Base-by-base conservation (phyloP, 139 green algal genomes). In the Diplosphaera chodatii region DNA sequence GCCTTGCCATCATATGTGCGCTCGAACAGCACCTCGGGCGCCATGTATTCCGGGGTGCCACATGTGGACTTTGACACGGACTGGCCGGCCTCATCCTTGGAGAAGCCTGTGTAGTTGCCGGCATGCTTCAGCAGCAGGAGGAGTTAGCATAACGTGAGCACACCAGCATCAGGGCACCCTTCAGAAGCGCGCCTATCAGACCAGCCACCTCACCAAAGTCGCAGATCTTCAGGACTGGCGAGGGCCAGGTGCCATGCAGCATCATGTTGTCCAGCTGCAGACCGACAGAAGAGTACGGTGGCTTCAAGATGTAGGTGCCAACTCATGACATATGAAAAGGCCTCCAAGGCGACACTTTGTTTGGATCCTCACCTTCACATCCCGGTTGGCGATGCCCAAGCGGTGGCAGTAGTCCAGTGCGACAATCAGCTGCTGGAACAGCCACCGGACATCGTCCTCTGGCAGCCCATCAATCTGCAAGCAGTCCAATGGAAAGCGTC, bases 191-290 rank as follows among this genome's bases (percentile, higher is more conserved):
- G n/a, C n/a, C n/a, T n/a, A n/a, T n/a, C n/a, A n/a, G n/a, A n/a
- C n/a, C n/a, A n/a, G n/a, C n/a, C n/a, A n/a, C n/a, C n/a, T n/a
- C n/a, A n/a, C n/a, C 93, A 80, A 98, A 98, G 73, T 98, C 93
- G 72, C 92, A 96, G 63, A 98, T 94, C 78, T 99, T 99, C 22
- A 99, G 81, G 65, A 93, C 76, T 3, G 92, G 89, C 64, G 70
- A 78, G 27, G 83, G 82, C 70, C 73, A 89, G 20, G 28, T 86
- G 68, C 84, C 82, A 67, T 97, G 88, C 73, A 99, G 83, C 67
- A 99, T 86, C 34, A 91, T 96, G 81, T 99, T 99, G 78, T 98
- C 94, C 56, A 98, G 85, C 85, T 97, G 96, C 68, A 97, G 94
- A n/a, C n/a, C n/a, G n/a, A n/a, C n/a, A n/a, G n/a, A n/a, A n/a